A percentile compares a stretch with the other conserved stretches of the same genome.
phyloP scores from a whole-genome alignment of 2,329 filamentous ascomycete genomes.

The Rhynchosporium graminicola region DNA sequence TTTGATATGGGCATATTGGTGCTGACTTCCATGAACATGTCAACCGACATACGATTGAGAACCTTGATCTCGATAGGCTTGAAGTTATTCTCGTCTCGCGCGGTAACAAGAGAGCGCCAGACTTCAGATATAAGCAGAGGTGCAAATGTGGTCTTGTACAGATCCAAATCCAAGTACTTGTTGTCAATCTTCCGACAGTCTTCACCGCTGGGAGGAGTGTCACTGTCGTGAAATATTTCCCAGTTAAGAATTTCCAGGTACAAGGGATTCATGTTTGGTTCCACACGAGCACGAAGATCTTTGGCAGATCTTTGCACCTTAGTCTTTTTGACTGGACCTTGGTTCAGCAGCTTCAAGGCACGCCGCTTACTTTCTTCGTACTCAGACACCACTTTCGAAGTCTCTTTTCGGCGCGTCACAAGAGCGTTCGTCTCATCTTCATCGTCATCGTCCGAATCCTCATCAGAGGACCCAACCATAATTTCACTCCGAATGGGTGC shows the following conservation, averaged over 20 bases:
- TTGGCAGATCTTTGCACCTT: constrained; percentile 80
- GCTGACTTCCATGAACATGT: constrained; percentile 89
- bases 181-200: constrained; percentile 76
- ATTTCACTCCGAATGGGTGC: constrained; percentile 75
- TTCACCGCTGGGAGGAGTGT: constrained; percentile 77
- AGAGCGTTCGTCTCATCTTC: constrained; percentile 53
- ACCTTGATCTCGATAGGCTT: constrained; percentile 87
- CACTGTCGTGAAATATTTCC: constrained; percentile 91
- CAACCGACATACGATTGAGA: constrained; percentile 83
- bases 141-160: constrained; percentile 88
- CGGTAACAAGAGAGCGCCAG: constrained; percentile 90
- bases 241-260: constrained; percentile 87
- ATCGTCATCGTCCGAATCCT: constrained; percentile 73
- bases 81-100: constrained; percentile 80
- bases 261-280: constrained; percentile 81
- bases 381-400: constrained; percentile 40
- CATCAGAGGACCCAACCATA: constrained; percentile 78
- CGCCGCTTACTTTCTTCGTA: constrained; percentile 49
- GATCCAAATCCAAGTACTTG: constrained; percentile 71
- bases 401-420: constrained; percentile 48
- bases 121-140: constrained; percentile 89
- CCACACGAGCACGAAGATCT: constrained; percentile 90
- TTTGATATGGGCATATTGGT: constrained; percentile 73
- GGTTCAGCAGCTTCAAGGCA: constrained; percentile 53
- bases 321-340: constrained; percentile 79